Percentiles rank a stretch among this genome's conserved stretches.
Evolutionary conservation across 345 rosid species (phyloP).

Genomic region (Abelmoschus esculentus): DNA sequence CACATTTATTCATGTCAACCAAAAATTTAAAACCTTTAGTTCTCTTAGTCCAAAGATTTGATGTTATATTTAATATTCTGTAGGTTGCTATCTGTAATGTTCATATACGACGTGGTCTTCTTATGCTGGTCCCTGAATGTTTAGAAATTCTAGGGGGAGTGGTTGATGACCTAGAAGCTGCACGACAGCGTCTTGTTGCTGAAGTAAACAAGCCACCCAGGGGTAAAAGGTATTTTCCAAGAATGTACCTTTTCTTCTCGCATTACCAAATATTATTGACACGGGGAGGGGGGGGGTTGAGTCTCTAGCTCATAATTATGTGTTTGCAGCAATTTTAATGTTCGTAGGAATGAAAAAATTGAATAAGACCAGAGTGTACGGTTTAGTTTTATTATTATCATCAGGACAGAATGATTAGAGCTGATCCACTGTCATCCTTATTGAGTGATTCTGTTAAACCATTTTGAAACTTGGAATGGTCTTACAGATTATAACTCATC

Average conservation of each 20-base stretch:
- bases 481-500: no score
- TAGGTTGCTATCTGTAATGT: conserved; percentile 74
- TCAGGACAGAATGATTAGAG: neutral
- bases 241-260: neutral
- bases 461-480: neutral
- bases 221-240: conserved; percentile 65
- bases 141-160: conserved; percentile 76
- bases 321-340: neutral
- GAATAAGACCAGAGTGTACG: neutral
- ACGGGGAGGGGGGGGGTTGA: neutral
- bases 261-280: neutral
- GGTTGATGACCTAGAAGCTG: conserved; percentile 72
- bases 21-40: neutral
- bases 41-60: neutral
- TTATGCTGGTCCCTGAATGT: conserved; percentile 85
- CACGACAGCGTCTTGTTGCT: conserved; percentile 55
- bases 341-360: neutral
- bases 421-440: neutral
- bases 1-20: conserved; percentile 5
- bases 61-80: conserved; percentile 10
- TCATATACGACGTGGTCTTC: conserved; percentile 68
- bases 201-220: conserved; percentile 94
- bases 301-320: conserved; percentile 2
- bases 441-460: neutral
- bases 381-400: neutral